Evolutionary conservation across 73 alveolate species (phyloP).

Genomic region (Paramecium octaurelia): DNA sequence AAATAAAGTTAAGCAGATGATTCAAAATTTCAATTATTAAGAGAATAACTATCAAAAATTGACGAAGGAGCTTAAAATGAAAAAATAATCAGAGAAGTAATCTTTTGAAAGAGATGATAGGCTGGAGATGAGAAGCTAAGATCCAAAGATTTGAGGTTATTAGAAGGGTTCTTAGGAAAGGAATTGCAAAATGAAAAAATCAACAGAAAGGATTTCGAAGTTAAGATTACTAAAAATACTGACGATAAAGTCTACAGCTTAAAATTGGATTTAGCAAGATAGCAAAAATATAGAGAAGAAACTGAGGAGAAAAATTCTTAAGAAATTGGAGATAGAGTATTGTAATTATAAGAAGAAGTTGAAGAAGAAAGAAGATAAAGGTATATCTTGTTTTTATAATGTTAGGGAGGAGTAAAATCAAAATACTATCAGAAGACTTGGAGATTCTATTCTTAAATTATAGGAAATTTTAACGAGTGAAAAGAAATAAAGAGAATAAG

Average conservation of each 20-base stretch:
- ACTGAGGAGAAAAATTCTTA: constrained; percentile 63
- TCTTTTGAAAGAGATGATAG: not conserved
- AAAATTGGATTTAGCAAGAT: constrained; percentile 74
- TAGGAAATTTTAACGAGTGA: constrained; percentile 65
- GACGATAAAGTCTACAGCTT: constrained; percentile 66
- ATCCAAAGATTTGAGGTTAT: constrained; percentile 44
- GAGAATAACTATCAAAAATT: not conserved
- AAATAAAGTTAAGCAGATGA: not conserved
- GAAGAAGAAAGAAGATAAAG: constrained; percentile 56
- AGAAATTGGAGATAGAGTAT: constrained; percentile 35
- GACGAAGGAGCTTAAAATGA: not conserved
- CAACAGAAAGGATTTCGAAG: constrained; percentile 43
- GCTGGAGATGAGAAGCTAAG: not conserved
- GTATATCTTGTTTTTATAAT: not conserved
- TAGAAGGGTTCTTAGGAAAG: constrained; percentile 68
- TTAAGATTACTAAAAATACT: no score
- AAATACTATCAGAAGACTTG: constrained; percentile 37
- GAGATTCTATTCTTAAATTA: constrained; percentile 70
- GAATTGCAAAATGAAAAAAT: constrained; percentile 72
- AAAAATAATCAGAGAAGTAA: not conserved
- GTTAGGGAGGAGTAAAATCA: constrained; percentile 67
- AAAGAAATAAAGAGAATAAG: constrained; percentile 69
- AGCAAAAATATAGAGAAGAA: constrained; percentile 72
- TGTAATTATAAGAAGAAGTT: not conserved
- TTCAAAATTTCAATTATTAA: not conserved